Conservation (phyloP, 1,284 basidiomycete genomes). For the Tremellales sp. region DNA sequence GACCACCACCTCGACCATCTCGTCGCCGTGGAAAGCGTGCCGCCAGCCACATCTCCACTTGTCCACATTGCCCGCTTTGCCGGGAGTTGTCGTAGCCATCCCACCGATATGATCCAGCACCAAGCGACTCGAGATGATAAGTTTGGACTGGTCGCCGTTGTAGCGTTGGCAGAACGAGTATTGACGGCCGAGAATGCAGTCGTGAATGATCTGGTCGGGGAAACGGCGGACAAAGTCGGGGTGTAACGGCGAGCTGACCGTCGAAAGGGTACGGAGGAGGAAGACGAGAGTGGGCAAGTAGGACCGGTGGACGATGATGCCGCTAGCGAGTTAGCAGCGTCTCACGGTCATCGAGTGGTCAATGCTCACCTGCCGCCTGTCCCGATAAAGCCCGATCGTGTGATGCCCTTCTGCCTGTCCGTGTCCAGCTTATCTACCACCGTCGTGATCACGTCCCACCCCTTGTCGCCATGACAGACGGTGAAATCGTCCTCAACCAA, state of each 20-base stretch:
- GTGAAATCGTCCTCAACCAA: slow-evolving; percentile 18
- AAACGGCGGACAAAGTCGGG: not conserved
- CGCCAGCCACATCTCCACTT: slow-evolving; percentile 19
- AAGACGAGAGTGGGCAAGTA: slow-evolving; percentile 7
- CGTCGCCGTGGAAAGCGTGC: slow-evolving; percentile 12
- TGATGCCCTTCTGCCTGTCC: not conserved
- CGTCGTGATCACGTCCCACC: slow-evolving; percentile 10
- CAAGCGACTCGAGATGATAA: slow-evolving; percentile 9
- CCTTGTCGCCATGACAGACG: slow-evolving; percentile 6
- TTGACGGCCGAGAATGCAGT: slow-evolving; percentile 8
- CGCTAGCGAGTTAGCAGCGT: slow-evolving; percentile 1
- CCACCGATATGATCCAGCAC: slow-evolving; percentile 19
- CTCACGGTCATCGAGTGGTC: not conserved
- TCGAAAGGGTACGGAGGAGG: slow-evolving; percentile 5
- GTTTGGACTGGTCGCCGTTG: not conserved
- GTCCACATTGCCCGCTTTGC: slow-evolving; percentile 12
- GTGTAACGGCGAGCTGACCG: not conserved
- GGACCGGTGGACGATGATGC: slow-evolving; percentile 10
- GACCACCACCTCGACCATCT: slow-evolving; percentile 10
- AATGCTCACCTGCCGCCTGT: slow-evolving; percentile 11
- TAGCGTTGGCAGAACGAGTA: slow-evolving; percentile 1
- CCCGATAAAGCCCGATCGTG: slow-evolving; percentile 8
- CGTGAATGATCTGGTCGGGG: slow-evolving; percentile 12
- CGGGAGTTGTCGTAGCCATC: slow-evolving; percentile 14
- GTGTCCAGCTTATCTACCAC: slow-evolving; percentile 9